Percentiles rank a stretch among this genome's conserved stretches.
These are phyloP conservation scores for Clonostachys chloroleuca DNA, from an alignment of 2,329 filamentous ascomycete species.

Conservation along the genomic window DNA sequence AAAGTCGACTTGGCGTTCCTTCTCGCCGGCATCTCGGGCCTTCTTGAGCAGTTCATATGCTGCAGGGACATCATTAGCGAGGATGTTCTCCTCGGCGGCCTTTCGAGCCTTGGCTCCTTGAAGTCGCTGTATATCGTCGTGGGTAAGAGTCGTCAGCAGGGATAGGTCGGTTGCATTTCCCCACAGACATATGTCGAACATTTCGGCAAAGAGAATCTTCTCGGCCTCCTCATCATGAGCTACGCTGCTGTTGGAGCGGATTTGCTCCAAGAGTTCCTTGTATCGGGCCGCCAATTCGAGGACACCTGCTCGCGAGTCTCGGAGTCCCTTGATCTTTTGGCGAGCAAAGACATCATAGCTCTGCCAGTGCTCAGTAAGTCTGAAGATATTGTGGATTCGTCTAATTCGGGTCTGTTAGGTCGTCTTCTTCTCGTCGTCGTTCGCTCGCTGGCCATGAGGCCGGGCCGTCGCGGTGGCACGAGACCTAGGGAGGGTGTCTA, in stretches of 20 bases:
- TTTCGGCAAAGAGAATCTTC: slow-evolving; percentile 53
- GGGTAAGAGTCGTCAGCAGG: slow-evolving; percentile 58
- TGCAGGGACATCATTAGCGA: slow-evolving; percentile 58
- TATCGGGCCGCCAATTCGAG: neutral
- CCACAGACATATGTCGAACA: slow-evolving; percentile 66
- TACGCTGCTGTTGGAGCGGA: neutral
- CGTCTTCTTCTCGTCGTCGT: neutral
- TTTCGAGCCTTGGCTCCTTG: slow-evolving; percentile 61
- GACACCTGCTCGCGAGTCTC: slow-evolving; percentile 47
- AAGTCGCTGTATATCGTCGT: slow-evolving; percentile 65
- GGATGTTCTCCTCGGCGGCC: slow-evolving; percentile 58
- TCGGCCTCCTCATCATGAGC: neutral
- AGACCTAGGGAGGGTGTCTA: too few relatives aligned
- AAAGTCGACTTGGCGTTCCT: slow-evolving; percentile 38
- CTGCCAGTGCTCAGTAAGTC: slow-evolving; percentile 50
- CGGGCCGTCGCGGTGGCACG: neutral
- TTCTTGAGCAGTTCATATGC: slow-evolving; percentile 14
- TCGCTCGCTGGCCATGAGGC: neutral
- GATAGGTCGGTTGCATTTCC: slow-evolving; percentile 66
- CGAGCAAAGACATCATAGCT: slow-evolving; percentile 59
- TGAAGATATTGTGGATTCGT: slow-evolving; percentile 47
- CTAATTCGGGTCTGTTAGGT: neutral
- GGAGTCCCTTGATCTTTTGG: slow-evolving; percentile 63
- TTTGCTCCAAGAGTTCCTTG: neutral
- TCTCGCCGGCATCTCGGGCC: slow-evolving; percentile 25